Conservation (phyloP, 345 rosid genomes). For the Angophora floribunda region DNA sequence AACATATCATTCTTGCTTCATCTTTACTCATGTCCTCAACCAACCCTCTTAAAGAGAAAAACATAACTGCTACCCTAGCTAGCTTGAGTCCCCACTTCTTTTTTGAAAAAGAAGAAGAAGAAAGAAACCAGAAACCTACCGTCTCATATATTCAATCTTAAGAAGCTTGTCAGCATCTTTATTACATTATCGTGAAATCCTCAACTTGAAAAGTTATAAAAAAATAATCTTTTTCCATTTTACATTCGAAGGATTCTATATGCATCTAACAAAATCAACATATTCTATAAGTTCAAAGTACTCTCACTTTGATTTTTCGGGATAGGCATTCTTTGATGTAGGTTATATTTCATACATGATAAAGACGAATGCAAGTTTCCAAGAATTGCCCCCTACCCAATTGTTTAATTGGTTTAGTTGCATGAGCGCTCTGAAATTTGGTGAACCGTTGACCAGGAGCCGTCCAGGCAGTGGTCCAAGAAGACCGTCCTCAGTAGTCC, state of each 20-base stretch:
- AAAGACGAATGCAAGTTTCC: background rate
- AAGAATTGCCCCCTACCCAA: background rate
- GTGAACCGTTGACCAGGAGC: background rate
- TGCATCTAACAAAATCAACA: background rate
- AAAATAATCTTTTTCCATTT: background rate
- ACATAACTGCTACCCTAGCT: background rate
- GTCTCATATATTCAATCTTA: background rate
- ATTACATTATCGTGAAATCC: background rate
- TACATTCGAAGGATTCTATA: background rate
- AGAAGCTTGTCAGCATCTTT: background rate
- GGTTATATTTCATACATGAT: background rate
- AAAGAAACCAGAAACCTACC: background rate
- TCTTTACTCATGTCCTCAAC: background rate
- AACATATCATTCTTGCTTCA: background rate
- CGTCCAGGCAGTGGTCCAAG: background rate
- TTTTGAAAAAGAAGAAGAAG: no score
- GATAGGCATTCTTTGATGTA: background rate
- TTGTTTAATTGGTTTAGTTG: background rate
- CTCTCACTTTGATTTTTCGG: background rate
- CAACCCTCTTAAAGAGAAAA: background rate
- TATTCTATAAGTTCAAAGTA: background rate
- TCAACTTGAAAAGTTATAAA: background rate
- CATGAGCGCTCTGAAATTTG: background rate
- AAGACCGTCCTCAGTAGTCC: background rate
- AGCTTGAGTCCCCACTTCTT: background rate